Evolutionary conservation across 176 grass and related monocot species (phyloP).

Genomic region (Carex littledalei): DNA sequence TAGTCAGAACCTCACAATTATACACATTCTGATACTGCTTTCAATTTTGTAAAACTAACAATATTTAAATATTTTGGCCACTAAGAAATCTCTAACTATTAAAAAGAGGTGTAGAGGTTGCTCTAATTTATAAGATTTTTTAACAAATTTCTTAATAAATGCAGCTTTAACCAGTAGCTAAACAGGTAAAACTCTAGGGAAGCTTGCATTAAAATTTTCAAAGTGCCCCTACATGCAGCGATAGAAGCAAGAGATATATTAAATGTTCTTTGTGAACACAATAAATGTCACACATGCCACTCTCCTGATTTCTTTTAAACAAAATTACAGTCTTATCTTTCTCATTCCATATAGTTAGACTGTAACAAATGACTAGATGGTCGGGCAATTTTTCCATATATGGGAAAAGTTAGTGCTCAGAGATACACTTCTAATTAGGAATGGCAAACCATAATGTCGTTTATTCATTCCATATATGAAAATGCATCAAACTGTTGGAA

Average conservation of each 20-base stretch:
- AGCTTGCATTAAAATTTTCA: too few species aligned
- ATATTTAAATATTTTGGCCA: neutral
- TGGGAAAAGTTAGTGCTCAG: too few species aligned
- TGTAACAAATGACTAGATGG: neutral
- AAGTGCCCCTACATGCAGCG: too few species aligned
- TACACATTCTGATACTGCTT: neutral
- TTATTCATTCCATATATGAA: neutral
- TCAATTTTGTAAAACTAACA: neutral
- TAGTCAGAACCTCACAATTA: neutral
- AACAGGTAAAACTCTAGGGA: neutral
- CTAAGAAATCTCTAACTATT: neutral
- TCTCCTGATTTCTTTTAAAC: too few species aligned
- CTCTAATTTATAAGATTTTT: too few species aligned
- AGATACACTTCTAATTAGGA: neutral
- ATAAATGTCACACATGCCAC: too few species aligned
- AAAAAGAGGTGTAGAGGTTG: too few species aligned
- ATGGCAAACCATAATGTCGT: neutral
- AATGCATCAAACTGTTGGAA: neutral
- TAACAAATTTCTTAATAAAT: too few species aligned
- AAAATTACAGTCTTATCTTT: too few species aligned
- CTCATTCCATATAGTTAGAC: neutral
- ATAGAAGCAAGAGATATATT: neutral
- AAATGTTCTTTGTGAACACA: too few species aligned
- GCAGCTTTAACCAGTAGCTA: neutral
- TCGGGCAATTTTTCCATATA: neutral